Base-by-base conservation (phyloP, 495 filamentous ascomycete species). In the Xylaria longipes region DNA sequence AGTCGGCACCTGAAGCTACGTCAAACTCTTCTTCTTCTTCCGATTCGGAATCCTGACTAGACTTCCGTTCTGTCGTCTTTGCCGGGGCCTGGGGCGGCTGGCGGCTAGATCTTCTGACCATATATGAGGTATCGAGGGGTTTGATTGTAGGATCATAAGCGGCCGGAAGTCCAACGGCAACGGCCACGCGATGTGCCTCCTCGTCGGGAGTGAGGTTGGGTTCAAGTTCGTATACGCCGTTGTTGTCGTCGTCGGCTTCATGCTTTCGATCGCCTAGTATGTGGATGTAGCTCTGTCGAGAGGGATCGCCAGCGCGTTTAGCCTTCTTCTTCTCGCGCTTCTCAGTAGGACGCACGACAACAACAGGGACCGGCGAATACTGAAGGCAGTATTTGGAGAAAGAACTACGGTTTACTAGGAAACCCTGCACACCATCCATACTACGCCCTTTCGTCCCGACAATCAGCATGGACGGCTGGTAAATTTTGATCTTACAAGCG, bases 361-460 rank as follows among this genome's bases (percentile, higher is more conserved):
- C 94, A 2, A 98, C 95, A n/a, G 96, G 96, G 25, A 99, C 93
- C 1, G 96, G 96, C 9, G 93, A 97, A 80, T 97, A 93, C 78
- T 98, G 95, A 15, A 98, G 87, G 74, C 96, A 98, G 83, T 97
- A 99, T 77, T 98, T 97, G 35, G 94, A 97, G 68, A 98, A 94
- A 0, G 94, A 97, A 73, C 94, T 96, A 37, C 86, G 84, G 56
- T 86, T 85, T 17, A 92, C 92, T 35, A 98, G 87, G n/a, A 98
- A 87, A 57, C 93, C 92, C 81, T 97, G 94, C 37, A 98, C 88
- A 61, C 96, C 94, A 48, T 93, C 93, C 7, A 98, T 85, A 62
- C 90, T 94, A 65, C 94, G 89, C 56, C 96, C 96, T 71, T 92
- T 88, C 3, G 96, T 98, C 43, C 96, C 96, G 29, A 99, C 96